Evolutionary conservation across 2,329 filamentous ascomycete species (phyloP), one percentile per base, ranked within the genome.

Genomic region (Diplodia seriata): DNA sequence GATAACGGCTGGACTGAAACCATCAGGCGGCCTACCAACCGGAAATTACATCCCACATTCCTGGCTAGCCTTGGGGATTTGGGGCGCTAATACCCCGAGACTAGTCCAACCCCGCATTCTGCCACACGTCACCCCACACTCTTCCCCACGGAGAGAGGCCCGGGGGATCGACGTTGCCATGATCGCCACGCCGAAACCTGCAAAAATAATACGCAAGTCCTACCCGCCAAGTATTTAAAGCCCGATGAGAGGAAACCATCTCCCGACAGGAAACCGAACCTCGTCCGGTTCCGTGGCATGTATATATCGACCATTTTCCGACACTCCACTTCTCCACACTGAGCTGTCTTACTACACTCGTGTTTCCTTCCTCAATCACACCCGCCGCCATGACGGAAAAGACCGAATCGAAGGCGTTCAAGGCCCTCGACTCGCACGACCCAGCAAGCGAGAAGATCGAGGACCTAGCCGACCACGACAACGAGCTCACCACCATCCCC

Each of bases 381-480:
- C 7, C n/a, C n/a, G 8, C 33, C n/a, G n/a, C 9, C 43, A 47
- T 47, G 43, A 9, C 18, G 18, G 20, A 47, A 5, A 47, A 47
- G 18, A n/a, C 8, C 18, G n/a, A 20, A 2, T n/a, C 3, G 7
- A 7, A 47, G 18, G 18, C 43, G 20, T 9, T 47, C 18, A 47
- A 47, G 18, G 43, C 38, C 15, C 4, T 43, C 38, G 14, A 7
- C 8, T 8, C 43, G 14, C 43, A 47, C n/a, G 43, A 47, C 18
- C 43, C 18, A 20, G 18, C 43, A 3, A 47, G 18, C n/a, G 54
- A 57, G n/a, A 57, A 26, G 33, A 26, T 57, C n/a, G 54, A 57
- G 8, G 8, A 62, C 57, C 20, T 64, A 8, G 9, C 23, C 9
- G 18, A 20, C 49, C 29, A 26, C 18, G 23, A 20, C 49, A 40